A percentile compares a stretch with the other conserved stretches of the same genome.
phyloP scores from a whole-genome alignment of 441 rosid species.

The Pelargonium citronellum region DNA sequence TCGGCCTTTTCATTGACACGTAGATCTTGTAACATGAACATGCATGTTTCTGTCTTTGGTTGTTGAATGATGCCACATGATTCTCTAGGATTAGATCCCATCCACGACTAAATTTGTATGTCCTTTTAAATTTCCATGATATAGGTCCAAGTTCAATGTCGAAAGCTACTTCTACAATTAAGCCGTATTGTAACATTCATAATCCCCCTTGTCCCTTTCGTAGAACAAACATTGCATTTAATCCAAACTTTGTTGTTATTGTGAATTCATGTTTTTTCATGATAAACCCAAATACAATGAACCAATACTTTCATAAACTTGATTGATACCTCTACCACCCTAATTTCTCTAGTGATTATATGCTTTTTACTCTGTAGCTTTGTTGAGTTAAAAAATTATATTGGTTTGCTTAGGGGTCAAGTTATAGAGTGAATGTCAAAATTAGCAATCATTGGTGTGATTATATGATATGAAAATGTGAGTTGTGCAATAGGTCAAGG shows the following conservation, averaged over 20 bases:
- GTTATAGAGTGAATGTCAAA: neutral
- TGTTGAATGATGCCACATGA: neutral
- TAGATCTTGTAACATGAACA: constrained; percentile 6
- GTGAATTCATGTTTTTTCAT: neutral
- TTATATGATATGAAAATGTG: neutral
- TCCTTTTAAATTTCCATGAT: neutral
- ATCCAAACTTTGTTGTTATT: neutral
- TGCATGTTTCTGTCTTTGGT: constrained; percentile 10
- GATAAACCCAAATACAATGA: neutral
- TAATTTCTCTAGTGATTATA: neutral
- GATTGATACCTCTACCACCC: neutral
- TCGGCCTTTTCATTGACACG: constrained; percentile 16
- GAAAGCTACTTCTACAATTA: neutral
- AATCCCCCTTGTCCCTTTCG: neutral
- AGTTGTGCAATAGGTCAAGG: constrained; percentile 3
- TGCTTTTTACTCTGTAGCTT: neutral
- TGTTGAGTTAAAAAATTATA: neutral
- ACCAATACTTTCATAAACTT: neutral
- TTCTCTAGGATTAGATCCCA: neutral
- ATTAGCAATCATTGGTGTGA: neutral
- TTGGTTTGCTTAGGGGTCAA: neutral
- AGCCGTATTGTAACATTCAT: neutral
- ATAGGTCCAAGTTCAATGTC: constrained; percentile 27
- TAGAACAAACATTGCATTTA: neutral
- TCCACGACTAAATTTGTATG: neutral